Conservation (phyloP, 192 early-diverging fungal species). For the Podochytrium sp. region DNA sequence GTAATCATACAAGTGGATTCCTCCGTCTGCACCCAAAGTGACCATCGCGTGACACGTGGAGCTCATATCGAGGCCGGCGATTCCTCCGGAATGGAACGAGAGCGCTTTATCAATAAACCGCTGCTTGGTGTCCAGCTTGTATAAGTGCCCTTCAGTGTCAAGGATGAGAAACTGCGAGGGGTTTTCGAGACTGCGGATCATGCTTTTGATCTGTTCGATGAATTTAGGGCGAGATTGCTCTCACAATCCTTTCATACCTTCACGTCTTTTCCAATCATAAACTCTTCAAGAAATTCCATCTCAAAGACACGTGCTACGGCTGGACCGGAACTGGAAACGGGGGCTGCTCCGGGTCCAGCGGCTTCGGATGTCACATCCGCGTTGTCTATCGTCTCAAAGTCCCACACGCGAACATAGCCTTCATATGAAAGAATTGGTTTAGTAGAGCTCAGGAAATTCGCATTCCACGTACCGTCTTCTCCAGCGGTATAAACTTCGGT, state of each 20-base stretch:
- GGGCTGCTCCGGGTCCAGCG: slow-evolving; percentile 27
- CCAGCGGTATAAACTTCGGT: slow-evolving; percentile 62
- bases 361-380: slow-evolving; percentile 51
- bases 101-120: slow-evolving; percentile 47
- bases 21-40: slow-evolving; percentile 56
- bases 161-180: slow-evolving; percentile 51
- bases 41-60: slow-evolving; percentile 49
- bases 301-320: slow-evolving; percentile 53
- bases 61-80: slow-evolving; percentile 49
- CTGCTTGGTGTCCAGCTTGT: slow-evolving; percentile 53
- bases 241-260: slow-evolving; percentile 38
- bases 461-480: slow-evolving; percentile 59
- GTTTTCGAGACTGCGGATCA: slow-evolving; percentile 38
- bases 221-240: not conserved
- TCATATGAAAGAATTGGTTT: too few species aligned
- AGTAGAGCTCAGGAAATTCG: too few species aligned
- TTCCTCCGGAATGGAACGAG: slow-evolving; percentile 54
- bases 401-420: slow-evolving; percentile 59
- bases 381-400: slow-evolving; percentile 63
- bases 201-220: slow-evolving; percentile 49
- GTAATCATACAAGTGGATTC: slow-evolving; percentile 55
- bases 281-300: slow-evolving; percentile 62
- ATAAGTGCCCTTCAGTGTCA: slow-evolving; percentile 51
- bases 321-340: slow-evolving; percentile 30
- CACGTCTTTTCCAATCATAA: slow-evolving; percentile 61